These are phyloP conservation scores for Citrullus amarus DNA, from an alignment of 306 rosid species.

Conservation along the genomic window DNA sequence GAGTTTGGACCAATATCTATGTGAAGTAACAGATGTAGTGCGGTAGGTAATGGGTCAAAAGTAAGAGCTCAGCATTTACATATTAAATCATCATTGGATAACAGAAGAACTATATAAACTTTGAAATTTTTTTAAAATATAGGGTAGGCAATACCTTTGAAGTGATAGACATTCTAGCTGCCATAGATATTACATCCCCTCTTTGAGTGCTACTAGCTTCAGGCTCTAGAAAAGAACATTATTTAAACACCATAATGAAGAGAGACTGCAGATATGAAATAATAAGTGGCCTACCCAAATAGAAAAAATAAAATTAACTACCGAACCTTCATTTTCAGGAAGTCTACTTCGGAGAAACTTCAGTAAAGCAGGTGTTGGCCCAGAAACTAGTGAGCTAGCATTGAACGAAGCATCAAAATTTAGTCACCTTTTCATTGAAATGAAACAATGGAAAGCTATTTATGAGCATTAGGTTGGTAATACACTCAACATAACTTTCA, in stretches of 20 bases:
- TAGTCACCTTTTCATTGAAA: neutral
- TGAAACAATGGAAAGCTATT: neutral
- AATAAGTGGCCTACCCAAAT: neutral
- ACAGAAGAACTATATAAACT: neutral
- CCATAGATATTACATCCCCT: conserved; percentile 59
- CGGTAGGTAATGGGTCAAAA: neutral
- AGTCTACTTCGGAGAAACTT: conserved; percentile 76
- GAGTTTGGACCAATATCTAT: neutral
- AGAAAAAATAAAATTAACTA: neutral
- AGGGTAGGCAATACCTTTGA: conserved; percentile 53
- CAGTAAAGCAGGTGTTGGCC: conserved; percentile 65
- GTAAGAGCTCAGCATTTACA: neutral
- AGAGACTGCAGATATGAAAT: neutral
- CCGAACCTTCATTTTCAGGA: conserved; percentile 62
- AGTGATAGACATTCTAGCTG: conserved; percentile 64
- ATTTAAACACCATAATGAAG: conserved; percentile 1
- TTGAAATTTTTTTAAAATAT: neutral
- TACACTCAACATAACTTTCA: conserved; percentile 12
- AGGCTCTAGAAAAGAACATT: conserved; percentile 37
- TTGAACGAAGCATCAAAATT: conserved; percentile 7
- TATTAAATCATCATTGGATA: neutral
- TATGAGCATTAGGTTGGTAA: neutral
- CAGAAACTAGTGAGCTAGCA: conserved; percentile 78
- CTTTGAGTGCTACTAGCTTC: conserved; percentile 38
- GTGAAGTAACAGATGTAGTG: neutral